These are phyloP conservation scores for Berkeleyomyces basicola DNA, from an alignment of 2,329 filamentous ascomycete genomes.

Conservation along the genomic window DNA sequence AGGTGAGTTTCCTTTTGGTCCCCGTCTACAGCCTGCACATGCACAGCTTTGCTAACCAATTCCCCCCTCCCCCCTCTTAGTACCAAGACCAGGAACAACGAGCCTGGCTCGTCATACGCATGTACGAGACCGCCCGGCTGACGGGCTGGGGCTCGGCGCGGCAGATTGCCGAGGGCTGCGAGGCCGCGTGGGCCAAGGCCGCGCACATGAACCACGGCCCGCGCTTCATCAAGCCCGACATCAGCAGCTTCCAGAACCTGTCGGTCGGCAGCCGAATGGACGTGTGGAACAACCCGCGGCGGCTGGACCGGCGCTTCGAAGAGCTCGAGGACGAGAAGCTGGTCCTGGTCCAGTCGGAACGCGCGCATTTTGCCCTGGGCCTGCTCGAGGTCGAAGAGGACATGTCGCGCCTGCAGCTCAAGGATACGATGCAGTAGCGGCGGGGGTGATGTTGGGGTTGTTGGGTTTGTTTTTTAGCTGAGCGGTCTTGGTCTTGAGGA, in stretches of 20 bases:
- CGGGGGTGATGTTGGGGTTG: slow-evolving; percentile 1
- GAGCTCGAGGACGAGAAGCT: slow-evolving; percentile 32
- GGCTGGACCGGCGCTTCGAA: slow-evolving; percentile 35
- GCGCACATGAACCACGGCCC: slow-evolving; percentile 59
- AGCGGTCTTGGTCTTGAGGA: background rate
- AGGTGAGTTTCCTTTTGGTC: slow-evolving; percentile 28
- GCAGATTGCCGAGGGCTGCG: slow-evolving; percentile 69
- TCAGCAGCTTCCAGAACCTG: slow-evolving; percentile 28
- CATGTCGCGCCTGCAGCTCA: slow-evolving; percentile 44
- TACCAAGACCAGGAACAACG: slow-evolving; percentile 57
- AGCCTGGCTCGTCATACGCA: slow-evolving; percentile 56
- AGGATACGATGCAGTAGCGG: slow-evolving; percentile 20
- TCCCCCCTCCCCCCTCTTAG: slow-evolving; percentile 25
- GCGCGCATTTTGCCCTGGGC: slow-evolving; percentile 61
- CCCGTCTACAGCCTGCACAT: background rate
- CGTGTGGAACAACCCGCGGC: slow-evolving; percentile 33
- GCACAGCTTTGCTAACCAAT: background rate
- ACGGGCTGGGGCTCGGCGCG: slow-evolving; percentile 79
- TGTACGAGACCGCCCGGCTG: slow-evolving; percentile 58
- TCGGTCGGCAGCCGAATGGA: slow-evolving; percentile 29
- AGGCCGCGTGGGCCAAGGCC: slow-evolving; percentile 66
- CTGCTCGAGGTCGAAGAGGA: slow-evolving; percentile 65
- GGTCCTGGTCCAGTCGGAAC: slow-evolving; percentile 43
- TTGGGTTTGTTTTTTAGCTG: background rate
- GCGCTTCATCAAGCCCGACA: slow-evolving; percentile 39